phyloP scores from a whole-genome alignment of 176 grass and related monocot species.

The Carex scoparia region DNA sequence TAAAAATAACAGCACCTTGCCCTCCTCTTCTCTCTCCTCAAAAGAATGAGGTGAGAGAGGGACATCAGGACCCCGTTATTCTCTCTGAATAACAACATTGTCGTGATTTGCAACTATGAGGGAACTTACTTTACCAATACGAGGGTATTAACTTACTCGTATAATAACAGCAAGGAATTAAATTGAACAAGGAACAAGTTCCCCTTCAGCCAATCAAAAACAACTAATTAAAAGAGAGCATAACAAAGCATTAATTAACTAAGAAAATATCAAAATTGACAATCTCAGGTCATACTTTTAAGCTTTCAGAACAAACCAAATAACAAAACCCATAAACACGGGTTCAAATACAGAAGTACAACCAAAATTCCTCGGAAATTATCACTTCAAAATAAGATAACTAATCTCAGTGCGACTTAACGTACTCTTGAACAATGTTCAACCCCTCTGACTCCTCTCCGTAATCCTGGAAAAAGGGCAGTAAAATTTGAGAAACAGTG shows the following conservation, averaged over 20 bases:
- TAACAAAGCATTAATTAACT: conserved; percentile 11
- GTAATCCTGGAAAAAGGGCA: conserved; percentile 45
- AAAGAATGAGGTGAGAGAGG: too few species aligned
- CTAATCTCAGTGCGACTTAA: conserved; percentile 51
- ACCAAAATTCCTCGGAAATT: neutral
- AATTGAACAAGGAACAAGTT: neutral
- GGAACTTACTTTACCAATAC: too few species aligned
- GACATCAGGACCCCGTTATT: too few species aligned
- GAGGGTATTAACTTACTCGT: neutral
- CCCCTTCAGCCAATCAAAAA: neutral
- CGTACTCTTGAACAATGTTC: conserved; percentile 85
- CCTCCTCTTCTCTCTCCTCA: too few species aligned
- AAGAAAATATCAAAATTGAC: conserved; percentile 18
- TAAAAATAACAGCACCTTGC: too few species aligned
- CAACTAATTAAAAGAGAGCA: neutral
- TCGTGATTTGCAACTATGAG: too few species aligned
- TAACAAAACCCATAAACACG: conserved; percentile 5
- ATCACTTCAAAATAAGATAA: neutral
- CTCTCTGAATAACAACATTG: too few species aligned
- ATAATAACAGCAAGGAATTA: neutral
- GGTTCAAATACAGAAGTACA: conserved; percentile 4
- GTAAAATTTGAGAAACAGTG: conserved; percentile 6
- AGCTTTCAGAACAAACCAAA: conserved; percentile 2
- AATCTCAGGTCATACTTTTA: neutral
- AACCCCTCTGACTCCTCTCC: conserved; percentile 86